Percentiles rank a stretch among this genome's conserved stretches.
phyloP scores from a whole-genome alignment of 2,329 filamentous ascomycete species.

The Stachybotrys chlorohalonatus region DNA sequence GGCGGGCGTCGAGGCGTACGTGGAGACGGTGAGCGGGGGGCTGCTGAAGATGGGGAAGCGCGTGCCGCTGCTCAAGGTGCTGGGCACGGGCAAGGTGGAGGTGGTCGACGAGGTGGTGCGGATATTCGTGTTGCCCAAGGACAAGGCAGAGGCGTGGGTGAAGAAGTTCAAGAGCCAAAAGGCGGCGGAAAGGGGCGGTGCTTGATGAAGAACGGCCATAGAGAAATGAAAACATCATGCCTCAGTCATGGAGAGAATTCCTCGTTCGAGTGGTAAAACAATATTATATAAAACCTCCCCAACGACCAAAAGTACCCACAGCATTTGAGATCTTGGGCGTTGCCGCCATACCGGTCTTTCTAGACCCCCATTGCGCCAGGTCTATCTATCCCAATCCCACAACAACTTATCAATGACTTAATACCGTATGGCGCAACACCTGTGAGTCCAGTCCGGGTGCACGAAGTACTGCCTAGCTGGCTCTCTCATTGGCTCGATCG shows the following conservation, averaged over 20 bases:
- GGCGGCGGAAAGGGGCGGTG: constrained; percentile 27
- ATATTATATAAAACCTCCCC: background rate
- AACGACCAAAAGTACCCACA: background rate
- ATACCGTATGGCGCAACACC: too few relatives aligned
- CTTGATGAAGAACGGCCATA: background rate
- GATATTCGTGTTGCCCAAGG: constrained; percentile 73
- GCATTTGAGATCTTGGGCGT: background rate
- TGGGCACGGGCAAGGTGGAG: constrained; percentile 71
- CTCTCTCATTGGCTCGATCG: background rate
- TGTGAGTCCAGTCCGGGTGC: too few relatives aligned
- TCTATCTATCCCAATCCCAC: background rate
- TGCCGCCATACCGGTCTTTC: background rate
- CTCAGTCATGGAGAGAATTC: too few relatives aligned
- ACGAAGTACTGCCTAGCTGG: too few relatives aligned
- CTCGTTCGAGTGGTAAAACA: background rate
- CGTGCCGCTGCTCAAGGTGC: constrained; percentile 63
- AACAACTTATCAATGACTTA: too few relatives aligned
- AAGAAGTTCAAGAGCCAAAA: constrained; percentile 75
- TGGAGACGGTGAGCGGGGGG: constrained; percentile 73
- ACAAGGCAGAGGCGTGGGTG: constrained; percentile 65
- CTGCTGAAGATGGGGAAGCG: constrained; percentile 88
- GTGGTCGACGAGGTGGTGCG: constrained; percentile 78
- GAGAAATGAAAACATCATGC: too few relatives aligned
- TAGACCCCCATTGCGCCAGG: background rate
- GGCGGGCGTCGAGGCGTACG: constrained; percentile 70